Base-by-base conservation (phyloP, 257 asterid species). In the Ehretia macrophylla region DNA sequence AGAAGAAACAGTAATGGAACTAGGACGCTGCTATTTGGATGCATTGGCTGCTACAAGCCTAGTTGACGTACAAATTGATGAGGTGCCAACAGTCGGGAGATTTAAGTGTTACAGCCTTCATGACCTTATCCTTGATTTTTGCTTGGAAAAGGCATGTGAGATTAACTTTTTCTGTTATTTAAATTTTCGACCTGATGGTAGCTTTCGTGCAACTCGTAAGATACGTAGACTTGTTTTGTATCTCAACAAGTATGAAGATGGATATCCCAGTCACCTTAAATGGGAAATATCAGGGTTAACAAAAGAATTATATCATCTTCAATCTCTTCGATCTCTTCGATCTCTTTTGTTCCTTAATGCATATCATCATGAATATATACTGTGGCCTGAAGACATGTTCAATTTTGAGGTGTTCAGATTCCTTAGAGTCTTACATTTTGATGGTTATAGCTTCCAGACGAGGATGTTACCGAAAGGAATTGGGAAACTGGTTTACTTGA, bases 381-480 rank as follows among this genome's bases (percentile, higher is more conserved):
- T 17, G 14, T 0, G 1, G 17, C 65, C n/a, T 0, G 17, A 8
- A 6, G 3, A 19, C 2, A 9, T 37, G 59, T 42, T 55, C 0
- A 35, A 60, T 19, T 32, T 74, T 3, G 32, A 63, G 1, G 10
- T 44, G 39, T 64, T 72, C 53, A 51, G 14, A 51, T 17, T 73
- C 19, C 69, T 77, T 17, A 27, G 35, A 65, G 49, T 80, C 45
- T 21, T 80, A 1, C 40, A 56, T 42, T 60, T 76, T 60, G 66
- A 55, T 48, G 72, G 77, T 38, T 73, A 61, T 64, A 62, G 59
- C 42, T 46, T n/a, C 46, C 60, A 11, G 5, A 58, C 38, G 0
- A 60, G 59, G 40, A 4, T 1, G 5, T 17, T 76, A 44, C 80
- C 79, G 0, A 47, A 45, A 42, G 18, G 40, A 47, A 70, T 72